Base-by-base conservation (phyloP, 768 basidiomycete genomes). In the Termitomyces sp. region DNA sequence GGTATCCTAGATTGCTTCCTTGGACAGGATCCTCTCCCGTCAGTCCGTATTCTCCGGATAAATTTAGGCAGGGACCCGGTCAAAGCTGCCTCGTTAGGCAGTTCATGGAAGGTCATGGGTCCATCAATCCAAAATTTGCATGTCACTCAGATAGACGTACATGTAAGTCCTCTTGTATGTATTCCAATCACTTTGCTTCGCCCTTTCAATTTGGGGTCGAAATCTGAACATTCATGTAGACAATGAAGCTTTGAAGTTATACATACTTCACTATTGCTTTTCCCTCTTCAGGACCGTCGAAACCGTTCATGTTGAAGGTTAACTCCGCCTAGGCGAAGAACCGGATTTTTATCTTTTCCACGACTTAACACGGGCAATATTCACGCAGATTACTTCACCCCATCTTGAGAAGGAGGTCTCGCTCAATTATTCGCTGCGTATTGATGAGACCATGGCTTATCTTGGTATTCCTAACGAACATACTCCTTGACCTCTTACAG, bases 391-490 rank as follows among this genome's bases (percentile, higher is more conserved):
- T 6, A 60, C 64, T 16, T 70, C 69, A 0, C 46, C 61, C n/a
- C 8, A 57, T 0, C 58, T 68, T 12, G 59, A 57, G 38, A 61
- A 65, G 44, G n/a, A n/a, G n/a, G 54, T 74, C 28, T 66, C 68
- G 4, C 55, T 73, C 20, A 59, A 63, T 4, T 61, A 70, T n/a
- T 64, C 63, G 1, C 53, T 72, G 8, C 62, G 36, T 33, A 61
- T 65, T 3, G 55, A 63, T 30, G 66, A 66, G 18, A 58, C 57
- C 8, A 57, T 66, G 35, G 58, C 64, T 4, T 71, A 68, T 59
- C 68, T 69, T 51, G 71, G 72, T 12, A 60, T 72, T 50, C 68
- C 70, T 26, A 70, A 70, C 49, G 60, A 69, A 69, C 51, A 58
- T 66, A 5, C 57, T 70, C 9, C 51, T 73, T 10, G 64, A 70